Base-by-base conservation (phyloP, 352 stramenopile genomes). In the Pythium biforme region DNA sequence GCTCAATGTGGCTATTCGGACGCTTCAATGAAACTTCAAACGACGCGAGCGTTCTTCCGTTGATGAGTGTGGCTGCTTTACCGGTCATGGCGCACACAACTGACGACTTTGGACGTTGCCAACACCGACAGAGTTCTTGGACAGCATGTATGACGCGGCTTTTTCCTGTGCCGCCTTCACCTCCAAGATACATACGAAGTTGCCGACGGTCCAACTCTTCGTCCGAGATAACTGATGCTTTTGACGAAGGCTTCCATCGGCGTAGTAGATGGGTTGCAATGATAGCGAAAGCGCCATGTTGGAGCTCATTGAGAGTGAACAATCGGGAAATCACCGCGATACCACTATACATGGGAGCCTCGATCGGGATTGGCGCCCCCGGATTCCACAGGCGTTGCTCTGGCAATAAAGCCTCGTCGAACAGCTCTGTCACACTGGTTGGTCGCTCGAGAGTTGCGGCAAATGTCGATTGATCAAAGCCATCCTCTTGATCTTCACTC, bases 21-120 rank as follows among this genome's bases (percentile, higher is more conserved):
- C n/a, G n/a, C n/a, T n/a, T n/a, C n/a, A 14, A 4, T 27, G 31
- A 34, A 34, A 34, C 31, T 34, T 10, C 31, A 23, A 69, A 50
- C 4, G 26, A 34, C 3, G 62, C 55, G 0, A 69, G 25, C n/a
- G 62, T 69, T 3, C 41, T 47, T 14, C 62, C 62, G 23, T 26
- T 43, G n/a, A 69, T 40, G 1, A 69, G 9, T 22, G 27, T 69
- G 14, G 62, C 62, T 19, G 62, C 62, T 29, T 69, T 69, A 0
- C 62, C 55, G 4, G 61, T 68, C 31, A 68, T 34, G 0, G 53
- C 61, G 4, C 20, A 19, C 14, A 55, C 20, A 22, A 63, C 14
- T 3, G 39, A 23, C 1, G 56, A 29, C 23, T 39, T 17, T 20
- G 43, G 43, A 6, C 45, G 33, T 8, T 55, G 45, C 46, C 56